A percentile compares a stretch with the other conserved stretches of the same genome.
Conservation (phyloP, 2,329 filamentous ascomycete genomes). For the Trichoderma endophyticum region DNA sequence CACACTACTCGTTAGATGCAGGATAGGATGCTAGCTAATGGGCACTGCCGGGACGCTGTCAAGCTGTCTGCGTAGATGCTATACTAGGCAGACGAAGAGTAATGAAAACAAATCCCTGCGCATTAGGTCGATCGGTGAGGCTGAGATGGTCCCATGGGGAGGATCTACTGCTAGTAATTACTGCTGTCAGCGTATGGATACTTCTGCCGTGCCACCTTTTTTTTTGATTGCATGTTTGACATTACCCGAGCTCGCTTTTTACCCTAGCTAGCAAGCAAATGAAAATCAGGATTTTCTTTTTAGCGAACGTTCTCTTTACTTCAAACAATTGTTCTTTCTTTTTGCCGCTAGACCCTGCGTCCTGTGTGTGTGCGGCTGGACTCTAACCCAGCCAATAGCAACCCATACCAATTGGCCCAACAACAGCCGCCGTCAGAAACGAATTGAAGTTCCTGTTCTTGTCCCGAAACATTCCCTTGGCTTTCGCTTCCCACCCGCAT, state of each 20-base stretch:
- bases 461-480: neutral
- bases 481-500: neutral
- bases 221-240: neutral
- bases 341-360: neutral
- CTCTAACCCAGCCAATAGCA: neutral
- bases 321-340: neutral
- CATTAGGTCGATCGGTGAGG: neutral
- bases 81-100: neutral
- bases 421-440: neutral
- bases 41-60: neutral
- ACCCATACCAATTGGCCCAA: neutral
- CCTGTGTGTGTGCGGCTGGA: neutral
- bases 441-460: neutral
- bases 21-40: neutral
- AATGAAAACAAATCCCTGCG: neutral
- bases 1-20: neutral
- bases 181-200: neutral
- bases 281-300: neutral
- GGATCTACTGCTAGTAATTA: neutral
- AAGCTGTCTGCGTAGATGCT: neutral
- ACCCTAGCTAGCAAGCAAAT: neutral
- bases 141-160: conserved; percentile 1
- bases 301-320: neutral
- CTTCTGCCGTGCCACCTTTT: neutral
- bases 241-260: neutral